These are phyloP conservation scores for Phytophthora fragariae DNA, from an alignment of 352 stramenopile species.

Conservation along the genomic window DNA sequence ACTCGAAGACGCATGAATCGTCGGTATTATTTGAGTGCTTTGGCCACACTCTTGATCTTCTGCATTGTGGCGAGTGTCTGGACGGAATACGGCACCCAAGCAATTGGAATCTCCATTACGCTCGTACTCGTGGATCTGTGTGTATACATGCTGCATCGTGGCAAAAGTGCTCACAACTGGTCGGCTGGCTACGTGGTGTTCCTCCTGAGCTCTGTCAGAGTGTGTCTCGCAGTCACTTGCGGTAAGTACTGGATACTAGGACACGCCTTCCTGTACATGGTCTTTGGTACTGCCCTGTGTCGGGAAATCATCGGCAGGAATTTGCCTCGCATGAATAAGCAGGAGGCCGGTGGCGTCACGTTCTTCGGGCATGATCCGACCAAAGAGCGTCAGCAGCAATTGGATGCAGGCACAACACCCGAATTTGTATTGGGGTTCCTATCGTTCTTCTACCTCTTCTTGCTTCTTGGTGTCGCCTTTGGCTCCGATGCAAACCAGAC, in stretches of 20 bases:
- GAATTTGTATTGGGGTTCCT: slow-evolving; percentile 87
- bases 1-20: slow-evolving; percentile 60
- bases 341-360: slow-evolving; percentile 81
- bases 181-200: slow-evolving; percentile 85
- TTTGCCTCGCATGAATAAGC: slow-evolving; percentile 81
- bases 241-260: slow-evolving; percentile 85
- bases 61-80: slow-evolving; percentile 60
- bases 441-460: slow-evolving; percentile 88
- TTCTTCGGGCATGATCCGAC: slow-evolving; percentile 86
- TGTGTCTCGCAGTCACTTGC: slow-evolving; percentile 73
- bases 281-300: slow-evolving; percentile 80
- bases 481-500: slow-evolving; percentile 56
- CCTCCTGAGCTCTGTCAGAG: slow-evolving; percentile 72
- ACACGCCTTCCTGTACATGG: slow-evolving; percentile 81
- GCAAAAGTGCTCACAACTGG: slow-evolving; percentile 65
- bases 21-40: slow-evolving; percentile 55
- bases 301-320: slow-evolving; percentile 86
- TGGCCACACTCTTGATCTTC: slow-evolving; percentile 65
- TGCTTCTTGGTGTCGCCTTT: slow-evolving; percentile 83
- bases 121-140: slow-evolving; percentile 78
- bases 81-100: slow-evolving; percentile 68
- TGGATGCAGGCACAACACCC: slow-evolving; percentile 79
- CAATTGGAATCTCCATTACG: slow-evolving; percentile 70
- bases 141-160: slow-evolving; percentile 78
- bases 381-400: slow-evolving; percentile 59